Evolutionary conservation across 2,329 filamentous ascomycete species (phyloP).

Genomic region (Aspergillus melleus): DNA sequence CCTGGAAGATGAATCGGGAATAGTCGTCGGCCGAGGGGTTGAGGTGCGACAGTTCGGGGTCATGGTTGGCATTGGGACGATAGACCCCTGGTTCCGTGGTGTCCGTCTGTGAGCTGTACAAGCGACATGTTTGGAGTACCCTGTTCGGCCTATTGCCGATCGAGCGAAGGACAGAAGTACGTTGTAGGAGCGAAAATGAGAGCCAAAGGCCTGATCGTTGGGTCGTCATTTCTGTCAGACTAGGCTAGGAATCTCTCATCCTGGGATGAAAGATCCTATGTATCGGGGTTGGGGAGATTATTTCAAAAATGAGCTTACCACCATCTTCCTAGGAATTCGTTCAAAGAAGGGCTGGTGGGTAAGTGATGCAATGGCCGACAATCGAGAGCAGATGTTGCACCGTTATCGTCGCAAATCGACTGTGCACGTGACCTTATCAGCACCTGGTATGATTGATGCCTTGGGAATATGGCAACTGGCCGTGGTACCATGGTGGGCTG

Average conservation of each 20-base stretch:
- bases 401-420: constrained; percentile 1
- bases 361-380: background rate
- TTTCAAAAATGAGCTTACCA: background rate
- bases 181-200: constrained; percentile 20
- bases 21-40: constrained; percentile 86
- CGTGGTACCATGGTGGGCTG: background rate
- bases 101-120: constrained; percentile 24
- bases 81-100: constrained; percentile 9
- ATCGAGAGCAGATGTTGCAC: background rate
- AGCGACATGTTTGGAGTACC: constrained; percentile 14
- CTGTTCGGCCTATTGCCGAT: constrained; percentile 11
- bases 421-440: constrained; percentile 9
- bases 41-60: constrained; percentile 56
- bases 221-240: constrained; percentile 20
- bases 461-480: background rate
- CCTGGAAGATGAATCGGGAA: constrained; percentile 77
- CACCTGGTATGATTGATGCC: constrained; percentile 10
- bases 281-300: background rate
- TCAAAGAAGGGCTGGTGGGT: background rate
- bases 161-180: constrained; percentile 13
- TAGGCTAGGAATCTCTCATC: constrained; percentile 18
- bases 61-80: constrained; percentile 15
- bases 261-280: constrained; percentile 1
- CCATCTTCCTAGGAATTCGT: constrained; percentile 1
- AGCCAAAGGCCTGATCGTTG: constrained; percentile 20